Conservation (phyloP, 805 yeast species). For the Wickerhamomyces rabaulensis region DNA sequence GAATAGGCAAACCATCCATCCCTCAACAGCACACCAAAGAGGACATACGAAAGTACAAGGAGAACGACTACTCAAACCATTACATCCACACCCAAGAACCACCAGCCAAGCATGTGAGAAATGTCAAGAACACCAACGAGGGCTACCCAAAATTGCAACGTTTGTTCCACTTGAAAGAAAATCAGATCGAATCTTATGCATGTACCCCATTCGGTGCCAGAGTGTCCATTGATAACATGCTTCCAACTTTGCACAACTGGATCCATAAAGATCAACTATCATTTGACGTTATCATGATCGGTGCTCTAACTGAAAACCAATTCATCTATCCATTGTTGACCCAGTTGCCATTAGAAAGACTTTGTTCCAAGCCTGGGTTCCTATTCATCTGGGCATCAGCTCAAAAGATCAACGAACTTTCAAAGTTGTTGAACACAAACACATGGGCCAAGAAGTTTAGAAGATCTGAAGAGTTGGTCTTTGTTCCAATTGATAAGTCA, state of each 20-base stretch:
- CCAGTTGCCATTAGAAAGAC: constrained; percentile 62
- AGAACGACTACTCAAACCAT: constrained; percentile 71
- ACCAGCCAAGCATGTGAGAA: constrained; percentile 64
- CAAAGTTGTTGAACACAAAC: constrained; percentile 46
- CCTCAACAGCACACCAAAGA: constrained; percentile 4
- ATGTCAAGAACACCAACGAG: constrained; percentile 58
- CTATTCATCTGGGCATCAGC: constrained; percentile 85
- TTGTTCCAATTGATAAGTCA: constrained; percentile 61
- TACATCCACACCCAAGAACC: constrained; percentile 56
- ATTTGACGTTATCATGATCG: constrained; percentile 91
- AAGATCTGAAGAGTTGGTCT: constrained; percentile 84
- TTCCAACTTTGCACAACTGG: constrained; percentile 58
- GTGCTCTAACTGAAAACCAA: constrained; percentile 75
- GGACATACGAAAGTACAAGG: constrained; percentile 28
- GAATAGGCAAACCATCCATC: constrained; percentile 3
- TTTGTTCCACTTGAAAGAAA: constrained; percentile 58
- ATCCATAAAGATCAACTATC: constrained; percentile 48
- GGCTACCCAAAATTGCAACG: constrained; percentile 84
- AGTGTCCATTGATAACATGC: constrained; percentile 45
- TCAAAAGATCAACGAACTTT: constrained; percentile 59
- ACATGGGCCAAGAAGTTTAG: constrained; percentile 67
- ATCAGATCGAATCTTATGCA: constrained; percentile 49
- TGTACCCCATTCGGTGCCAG: constrained; percentile 64
- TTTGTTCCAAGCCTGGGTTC: constrained; percentile 83
- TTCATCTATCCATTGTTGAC: constrained; percentile 56